phyloP scores from a whole-genome alignment of 129 eudicot genomes.

The carrot (Daucus carota) region DNA sequence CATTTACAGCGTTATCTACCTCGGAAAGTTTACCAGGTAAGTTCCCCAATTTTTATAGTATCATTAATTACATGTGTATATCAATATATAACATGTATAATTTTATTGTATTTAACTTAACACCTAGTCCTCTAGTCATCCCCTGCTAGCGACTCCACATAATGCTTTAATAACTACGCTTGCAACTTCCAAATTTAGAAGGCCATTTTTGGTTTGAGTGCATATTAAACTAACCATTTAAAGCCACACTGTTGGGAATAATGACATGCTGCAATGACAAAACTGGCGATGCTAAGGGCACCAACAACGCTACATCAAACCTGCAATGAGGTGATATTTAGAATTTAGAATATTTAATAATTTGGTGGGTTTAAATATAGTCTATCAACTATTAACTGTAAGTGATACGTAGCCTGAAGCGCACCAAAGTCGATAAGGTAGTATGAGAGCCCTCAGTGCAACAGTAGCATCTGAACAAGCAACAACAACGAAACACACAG shows the following conservation, averaged over 20 bases:
- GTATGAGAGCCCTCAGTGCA: conserved; percentile 74
- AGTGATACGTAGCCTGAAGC: conserved; percentile 15
- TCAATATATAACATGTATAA: neutral
- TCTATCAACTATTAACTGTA: neutral
- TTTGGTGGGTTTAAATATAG: neutral
- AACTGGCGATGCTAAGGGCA: conserved; percentile 75
- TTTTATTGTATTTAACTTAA: neutral
- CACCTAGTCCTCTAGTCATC: neutral
- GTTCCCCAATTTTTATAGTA: neutral
- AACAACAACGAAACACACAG: conserved; percentile 78
- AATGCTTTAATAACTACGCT: neutral
- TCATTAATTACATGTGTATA: neutral
- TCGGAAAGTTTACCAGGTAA: neutral
- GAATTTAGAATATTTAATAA: neutral
- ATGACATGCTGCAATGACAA: conserved; percentile 76
- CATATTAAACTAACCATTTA: conserved; percentile 33
- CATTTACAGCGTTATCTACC: neutral
- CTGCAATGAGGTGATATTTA: conserved; percentile 35
- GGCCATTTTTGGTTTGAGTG: neutral
- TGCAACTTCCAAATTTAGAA: neutral
- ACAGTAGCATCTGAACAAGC: conserved; percentile 90
- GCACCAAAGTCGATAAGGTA: conserved; percentile 86
- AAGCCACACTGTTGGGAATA: conserved; percentile 38
- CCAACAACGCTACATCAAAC: conserved; percentile 79
- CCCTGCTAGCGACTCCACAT: neutral